A percentile compares a stretch with the other conserved stretches of the same genome.
Evolutionary conservation across 345 rosid species (phyloP).

Genomic region (Rhodamnia rubescens): DNA sequence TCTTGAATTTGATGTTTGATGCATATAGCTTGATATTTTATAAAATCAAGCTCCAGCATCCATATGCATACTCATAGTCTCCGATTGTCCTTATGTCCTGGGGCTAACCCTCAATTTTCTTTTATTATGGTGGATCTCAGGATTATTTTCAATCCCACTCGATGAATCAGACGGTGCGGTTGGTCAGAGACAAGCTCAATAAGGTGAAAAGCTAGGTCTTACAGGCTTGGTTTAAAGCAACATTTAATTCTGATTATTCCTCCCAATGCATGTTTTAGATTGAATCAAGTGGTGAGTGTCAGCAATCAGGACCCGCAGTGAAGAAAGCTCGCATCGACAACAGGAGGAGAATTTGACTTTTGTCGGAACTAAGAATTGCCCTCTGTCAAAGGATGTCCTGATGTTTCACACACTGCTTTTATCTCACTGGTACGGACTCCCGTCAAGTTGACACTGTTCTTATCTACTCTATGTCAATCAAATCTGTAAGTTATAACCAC

Average conservation of each 20-base stretch:
- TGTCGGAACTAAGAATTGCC: not conserved
- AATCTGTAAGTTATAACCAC: not conserved
- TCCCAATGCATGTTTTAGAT: constrained; percentile 20
- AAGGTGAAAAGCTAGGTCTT: constrained; percentile 33
- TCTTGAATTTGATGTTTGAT: not conserved
- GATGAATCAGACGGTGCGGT: constrained; percentile 70
- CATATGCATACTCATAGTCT: not conserved
- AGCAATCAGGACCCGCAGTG: constrained; percentile 27
- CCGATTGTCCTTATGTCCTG: not conserved
- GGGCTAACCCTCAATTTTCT: not conserved
- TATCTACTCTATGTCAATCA: not conserved
- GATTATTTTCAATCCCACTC: constrained; percentile 69
- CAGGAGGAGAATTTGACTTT: constrained; percentile 59
- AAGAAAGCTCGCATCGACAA: constrained; percentile 55
- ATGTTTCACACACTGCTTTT: not conserved
- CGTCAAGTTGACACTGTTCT: not conserved
- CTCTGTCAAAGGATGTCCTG: not conserved
- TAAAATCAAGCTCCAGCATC: not conserved
- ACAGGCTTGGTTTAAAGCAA: not conserved
- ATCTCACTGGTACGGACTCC: not conserved
- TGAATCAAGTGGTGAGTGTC: constrained; percentile 37
- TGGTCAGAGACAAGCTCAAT: constrained; percentile 70
- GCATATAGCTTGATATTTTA: not conserved
- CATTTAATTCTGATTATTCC: not conserved
- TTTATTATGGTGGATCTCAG: constrained; percentile 16